Percentiles rank a stretch among this genome's conserved stretches.
Evolutionary conservation across 1,284 basidiomycete species (phyloP).

Genomic region (Athelia psychrophila): DNA sequence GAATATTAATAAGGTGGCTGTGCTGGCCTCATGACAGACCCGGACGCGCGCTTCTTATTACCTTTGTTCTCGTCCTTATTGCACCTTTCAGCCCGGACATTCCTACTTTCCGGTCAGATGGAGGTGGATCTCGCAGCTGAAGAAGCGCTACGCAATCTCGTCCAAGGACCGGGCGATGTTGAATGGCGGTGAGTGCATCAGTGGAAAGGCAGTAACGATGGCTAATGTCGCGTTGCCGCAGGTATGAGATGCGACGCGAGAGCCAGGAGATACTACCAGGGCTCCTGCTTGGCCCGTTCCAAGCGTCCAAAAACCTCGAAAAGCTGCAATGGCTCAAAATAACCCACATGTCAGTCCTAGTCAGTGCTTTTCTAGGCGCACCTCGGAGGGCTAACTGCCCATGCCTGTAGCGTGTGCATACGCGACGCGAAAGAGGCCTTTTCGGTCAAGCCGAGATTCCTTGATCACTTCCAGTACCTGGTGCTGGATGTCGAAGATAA

Average conservation of each 20-base stretch:
- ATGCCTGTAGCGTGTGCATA: slow-evolving; percentile 69
- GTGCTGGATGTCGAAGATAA: slow-evolving; percentile 87
- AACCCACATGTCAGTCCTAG: slow-evolving; percentile 74
- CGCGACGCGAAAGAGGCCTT: slow-evolving; percentile 85
- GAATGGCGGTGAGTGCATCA: slow-evolving; percentile 53
- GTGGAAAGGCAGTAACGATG: background rate
- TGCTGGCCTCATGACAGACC: no score
- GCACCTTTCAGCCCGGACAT: slow-evolving; percentile 10
- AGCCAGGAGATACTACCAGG: slow-evolving; percentile 90
- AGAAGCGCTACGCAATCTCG: slow-evolving; percentile 59
- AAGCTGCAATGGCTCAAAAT: slow-evolving; percentile 64
- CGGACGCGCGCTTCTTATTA: background rate
- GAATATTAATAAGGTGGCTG: background rate
- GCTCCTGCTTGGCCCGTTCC: slow-evolving; percentile 85
- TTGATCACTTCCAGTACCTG: slow-evolving; percentile 77
- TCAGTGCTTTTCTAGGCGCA: slow-evolving; percentile 6
- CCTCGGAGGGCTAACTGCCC: slow-evolving; percentile 2
- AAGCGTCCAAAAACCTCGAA: slow-evolving; percentile 78
- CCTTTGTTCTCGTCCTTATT: slow-evolving; percentile 1
- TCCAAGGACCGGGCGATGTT: slow-evolving; percentile 73
- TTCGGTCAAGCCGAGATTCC: slow-evolving; percentile 84
- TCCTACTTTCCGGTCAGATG: background rate
- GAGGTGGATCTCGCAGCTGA: slow-evolving; percentile 29
- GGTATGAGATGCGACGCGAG: slow-evolving; percentile 93
- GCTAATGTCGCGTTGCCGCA: slow-evolving; percentile 5